phyloP scores from a whole-genome alignment of 768 basidiomycete species.

The Vararia minispora region DNA sequence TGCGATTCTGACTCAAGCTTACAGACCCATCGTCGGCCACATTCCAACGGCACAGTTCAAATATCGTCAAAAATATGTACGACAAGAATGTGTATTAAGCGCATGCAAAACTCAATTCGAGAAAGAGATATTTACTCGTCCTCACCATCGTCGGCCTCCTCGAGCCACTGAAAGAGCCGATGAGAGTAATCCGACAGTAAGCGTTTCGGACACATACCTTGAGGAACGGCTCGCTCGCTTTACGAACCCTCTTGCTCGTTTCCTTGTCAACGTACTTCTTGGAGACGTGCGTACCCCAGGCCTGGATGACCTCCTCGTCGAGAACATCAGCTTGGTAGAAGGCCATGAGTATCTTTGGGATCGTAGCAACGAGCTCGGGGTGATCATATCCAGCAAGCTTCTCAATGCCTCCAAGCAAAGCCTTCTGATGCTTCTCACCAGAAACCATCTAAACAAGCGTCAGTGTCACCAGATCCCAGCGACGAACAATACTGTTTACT shows the following conservation, averaged over 20 bases:
- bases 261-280: conserved; percentile 97
- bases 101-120: conserved; percentile 3
- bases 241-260: conserved; percentile 88
- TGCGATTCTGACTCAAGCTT: too few species aligned
- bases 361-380: conserved; percentile 55
- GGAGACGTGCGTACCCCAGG: conserved; percentile 95
- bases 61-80: too few species aligned
- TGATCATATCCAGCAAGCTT: conserved; percentile 67
- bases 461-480: background rate
- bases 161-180: conserved; percentile 58
- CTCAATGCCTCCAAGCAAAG: conserved; percentile 88
- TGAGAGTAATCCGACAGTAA: conserved; percentile 1
- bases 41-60: too few species aligned
- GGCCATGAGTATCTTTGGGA: conserved; percentile 90
- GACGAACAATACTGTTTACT: conserved; percentile 30
- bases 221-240: conserved; percentile 91
- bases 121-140: too few species aligned
- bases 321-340: conserved; percentile 89
- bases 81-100: background rate
- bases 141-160: conserved; percentile 77
- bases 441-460: conserved; percentile 57
- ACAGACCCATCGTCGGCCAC: too few species aligned
- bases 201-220: conserved; percentile 39
- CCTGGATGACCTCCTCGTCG: conserved; percentile 80
- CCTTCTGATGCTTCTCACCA: conserved; percentile 92